Evolutionary conservation across 169 alveolate species (phyloP).

Genomic region (Fabrea salina): DNA sequence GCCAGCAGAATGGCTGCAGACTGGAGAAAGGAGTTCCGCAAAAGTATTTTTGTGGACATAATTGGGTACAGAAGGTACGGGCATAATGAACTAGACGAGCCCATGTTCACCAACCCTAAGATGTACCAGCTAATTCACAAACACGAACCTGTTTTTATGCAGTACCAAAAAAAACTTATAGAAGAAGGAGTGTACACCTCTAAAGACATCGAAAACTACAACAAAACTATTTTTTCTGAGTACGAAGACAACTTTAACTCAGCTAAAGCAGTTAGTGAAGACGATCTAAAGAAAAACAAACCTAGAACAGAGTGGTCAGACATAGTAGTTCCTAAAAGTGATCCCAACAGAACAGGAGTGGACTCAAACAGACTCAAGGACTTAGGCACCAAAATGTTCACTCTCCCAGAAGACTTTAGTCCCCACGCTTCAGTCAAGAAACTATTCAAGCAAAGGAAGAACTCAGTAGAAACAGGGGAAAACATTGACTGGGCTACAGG

Average conservation of each 20-base stretch:
- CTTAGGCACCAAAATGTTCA: constrained; percentile 79
- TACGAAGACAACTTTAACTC: constrained; percentile 2
- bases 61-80: constrained; percentile 93
- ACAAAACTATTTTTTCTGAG: background rate
- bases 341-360: constrained; percentile 19
- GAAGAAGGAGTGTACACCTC: constrained; percentile 1
- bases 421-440: constrained; percentile 88
- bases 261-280: constrained; percentile 1
- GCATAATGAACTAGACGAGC: constrained; percentile 95
- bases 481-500: constrained; percentile 92
- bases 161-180: constrained; percentile 2
- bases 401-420: constrained; percentile 84
- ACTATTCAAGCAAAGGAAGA: constrained; percentile 81
- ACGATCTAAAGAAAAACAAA: background rate
- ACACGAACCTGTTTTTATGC: background rate
- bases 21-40: constrained; percentile 84
- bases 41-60: constrained; percentile 89
- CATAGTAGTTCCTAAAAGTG: constrained; percentile 3
- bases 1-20: constrained; percentile 88
- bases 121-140: constrained; percentile 83
- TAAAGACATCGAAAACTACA: background rate
- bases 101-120: constrained; percentile 92
- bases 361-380: constrained; percentile 59
- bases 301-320: background rate
- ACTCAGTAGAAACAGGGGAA: constrained; percentile 68